A percentile compares a stretch with the other conserved stretches of the same genome.
These are phyloP conservation scores for Picochlorum costavermella DNA, from an alignment of 139 green algal genomes.

Conservation along the genomic window DNA sequence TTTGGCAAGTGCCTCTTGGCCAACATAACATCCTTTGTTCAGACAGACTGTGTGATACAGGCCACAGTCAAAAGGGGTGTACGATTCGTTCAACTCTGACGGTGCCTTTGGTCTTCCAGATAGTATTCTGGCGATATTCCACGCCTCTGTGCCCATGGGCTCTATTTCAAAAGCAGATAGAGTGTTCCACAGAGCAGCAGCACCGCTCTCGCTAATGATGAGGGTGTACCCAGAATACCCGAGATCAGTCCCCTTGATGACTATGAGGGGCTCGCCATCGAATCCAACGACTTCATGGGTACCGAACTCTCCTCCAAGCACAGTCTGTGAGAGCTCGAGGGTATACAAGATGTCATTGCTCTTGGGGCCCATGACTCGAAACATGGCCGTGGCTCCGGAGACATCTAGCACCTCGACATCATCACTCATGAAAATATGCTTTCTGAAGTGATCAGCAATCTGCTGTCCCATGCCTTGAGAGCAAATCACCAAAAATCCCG, in stretches of 20 bases:
- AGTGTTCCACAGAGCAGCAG: conserved; percentile 50
- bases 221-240: conserved; percentile 55
- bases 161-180: conserved; percentile 50
- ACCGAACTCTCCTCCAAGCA: conserved; percentile 16
- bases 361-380: conserved; percentile 56
- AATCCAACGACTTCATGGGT: conserved; percentile 53
- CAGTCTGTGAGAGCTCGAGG: conserved; percentile 31
- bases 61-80: conserved; percentile 69
- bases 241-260: conserved; percentile 30
- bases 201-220: conserved; percentile 52
- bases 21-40: conserved; percentile 59
- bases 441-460: conserved; percentile 53
- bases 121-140: conserved; percentile 55
- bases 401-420: conserved; percentile 52
- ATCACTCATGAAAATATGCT: conserved; percentile 68
- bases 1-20: conserved; percentile 68
- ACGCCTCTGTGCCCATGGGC: conserved; percentile 61
- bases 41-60: conserved; percentile 59
- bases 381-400: conserved; percentile 33
- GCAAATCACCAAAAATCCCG: conserved; percentile 45
- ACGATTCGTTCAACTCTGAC: conserved; percentile 50
- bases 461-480: conserved; percentile 33
- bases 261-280: conserved; percentile 42
- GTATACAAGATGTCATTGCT: conserved; percentile 43
- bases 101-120: conserved; percentile 46